Evolutionary conservation across 352 stramenopile species (phyloP).

Genomic region (Aphanomyces invadans): DNA sequence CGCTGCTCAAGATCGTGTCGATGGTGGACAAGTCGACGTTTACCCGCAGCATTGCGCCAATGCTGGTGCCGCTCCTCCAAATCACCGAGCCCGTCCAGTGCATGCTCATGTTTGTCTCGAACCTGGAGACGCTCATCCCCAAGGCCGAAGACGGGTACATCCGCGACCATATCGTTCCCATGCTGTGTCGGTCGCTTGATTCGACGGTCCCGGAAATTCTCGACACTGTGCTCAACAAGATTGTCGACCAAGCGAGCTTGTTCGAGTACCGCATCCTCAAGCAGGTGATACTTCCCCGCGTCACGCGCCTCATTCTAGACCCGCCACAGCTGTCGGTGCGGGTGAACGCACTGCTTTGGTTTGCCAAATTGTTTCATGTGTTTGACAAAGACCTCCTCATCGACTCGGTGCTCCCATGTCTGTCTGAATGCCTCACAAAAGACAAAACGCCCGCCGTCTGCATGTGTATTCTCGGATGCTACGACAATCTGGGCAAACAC

Average conservation of each 20-base stretch:
- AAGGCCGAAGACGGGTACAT: slow-evolving; percentile 85
- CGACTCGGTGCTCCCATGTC: slow-evolving; percentile 71
- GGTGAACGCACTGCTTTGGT: slow-evolving; percentile 78
- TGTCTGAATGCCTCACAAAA: slow-evolving; percentile 58
- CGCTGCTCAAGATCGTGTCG: slow-evolving; percentile 80
- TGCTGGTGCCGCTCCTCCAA: slow-evolving; percentile 71
- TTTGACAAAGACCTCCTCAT: slow-evolving; percentile 84
- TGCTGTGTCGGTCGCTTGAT: slow-evolving; percentile 76
- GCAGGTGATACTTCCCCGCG: slow-evolving; percentile 73
- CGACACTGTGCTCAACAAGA: slow-evolving; percentile 84
- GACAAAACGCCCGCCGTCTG: slow-evolving; percentile 79
- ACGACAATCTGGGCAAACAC: slow-evolving; percentile 84
- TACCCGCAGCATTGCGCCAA: slow-evolving; percentile 57
- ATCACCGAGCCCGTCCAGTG: slow-evolving; percentile 84
- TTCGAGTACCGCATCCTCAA: slow-evolving; percentile 87
- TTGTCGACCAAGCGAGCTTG: slow-evolving; percentile 75
- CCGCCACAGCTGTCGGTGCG: slow-evolving; percentile 74
- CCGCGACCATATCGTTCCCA: slow-evolving; percentile 81
- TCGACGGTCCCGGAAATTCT: slow-evolving; percentile 79
- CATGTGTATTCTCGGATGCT: slow-evolving; percentile 84
- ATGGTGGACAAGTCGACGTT: slow-evolving; percentile 85
- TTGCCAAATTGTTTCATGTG: slow-evolving; percentile 83
- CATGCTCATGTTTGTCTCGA: slow-evolving; percentile 87
- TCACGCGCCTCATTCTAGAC: slow-evolving; percentile 81
- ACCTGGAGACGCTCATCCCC: slow-evolving; percentile 69